Conservation (phyloP, 2,329 filamentous ascomycete genomes). For the Teratosphaeria pseudoeucalypti region DNA sequence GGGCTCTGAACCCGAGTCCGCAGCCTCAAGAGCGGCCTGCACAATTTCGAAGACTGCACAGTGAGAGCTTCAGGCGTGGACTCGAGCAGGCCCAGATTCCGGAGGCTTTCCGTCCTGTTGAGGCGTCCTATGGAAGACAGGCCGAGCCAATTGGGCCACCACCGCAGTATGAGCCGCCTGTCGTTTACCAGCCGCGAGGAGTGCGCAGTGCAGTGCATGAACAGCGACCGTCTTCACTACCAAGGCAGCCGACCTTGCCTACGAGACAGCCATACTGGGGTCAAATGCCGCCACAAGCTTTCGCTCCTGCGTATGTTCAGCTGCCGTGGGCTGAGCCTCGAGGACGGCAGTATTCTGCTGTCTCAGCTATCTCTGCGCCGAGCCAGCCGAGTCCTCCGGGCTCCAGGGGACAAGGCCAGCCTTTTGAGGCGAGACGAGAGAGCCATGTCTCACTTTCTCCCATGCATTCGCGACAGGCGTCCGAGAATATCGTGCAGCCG, state of each 20-base stretch:
- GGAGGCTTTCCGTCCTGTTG: conserved; percentile 16
- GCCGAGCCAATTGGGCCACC: conserved; percentile 14
- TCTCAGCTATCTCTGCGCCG: not conserved
- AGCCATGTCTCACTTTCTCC: not conserved
- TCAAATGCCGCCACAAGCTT: not conserved
- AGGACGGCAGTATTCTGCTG: not conserved
- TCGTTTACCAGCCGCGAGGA: not conserved
- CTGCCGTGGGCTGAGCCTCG: not conserved
- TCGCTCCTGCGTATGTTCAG: not conserved
- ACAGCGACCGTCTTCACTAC: not conserved
- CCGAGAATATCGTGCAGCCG: not conserved
- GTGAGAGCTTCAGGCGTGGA: conserved; percentile 8
- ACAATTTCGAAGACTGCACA: conserved; percentile 13
- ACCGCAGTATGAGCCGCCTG: conserved; percentile 1
- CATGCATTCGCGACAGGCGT: not conserved
- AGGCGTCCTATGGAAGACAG: conserved; percentile 11
- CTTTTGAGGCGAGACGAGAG: not conserved
- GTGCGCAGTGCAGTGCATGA: not conserved
- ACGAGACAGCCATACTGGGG: conserved; percentile 6
- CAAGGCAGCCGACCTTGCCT: conserved; percentile 3
- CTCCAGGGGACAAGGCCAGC: not conserved
- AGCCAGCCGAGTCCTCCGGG: not conserved
- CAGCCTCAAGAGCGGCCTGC: not conserved
- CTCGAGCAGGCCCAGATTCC: conserved; percentile 9
- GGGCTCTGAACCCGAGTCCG: not conserved